Evolutionary conservation across 495 filamentous ascomycete genomes (phyloP).

Genomic region (Aspergillus wentii): DNA sequence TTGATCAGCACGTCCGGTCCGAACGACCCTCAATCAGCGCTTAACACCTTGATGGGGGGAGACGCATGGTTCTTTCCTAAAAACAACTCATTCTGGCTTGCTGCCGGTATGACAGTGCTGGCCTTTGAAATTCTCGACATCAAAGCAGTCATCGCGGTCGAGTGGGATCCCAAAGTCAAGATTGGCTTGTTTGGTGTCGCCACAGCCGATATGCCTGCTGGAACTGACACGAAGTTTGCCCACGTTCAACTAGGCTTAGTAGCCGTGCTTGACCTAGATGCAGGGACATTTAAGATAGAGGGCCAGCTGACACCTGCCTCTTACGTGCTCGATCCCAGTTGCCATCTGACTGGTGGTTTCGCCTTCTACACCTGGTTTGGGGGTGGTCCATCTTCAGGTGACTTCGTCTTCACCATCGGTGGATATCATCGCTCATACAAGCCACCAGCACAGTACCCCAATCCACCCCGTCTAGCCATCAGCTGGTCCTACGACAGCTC

Average conservation of each 20-base stretch:
- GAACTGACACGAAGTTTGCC: conserved; percentile 13
- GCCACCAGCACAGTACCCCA: conserved; percentile 34
- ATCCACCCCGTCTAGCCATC: conserved; percentile 39
- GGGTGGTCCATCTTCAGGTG: conserved; percentile 20
- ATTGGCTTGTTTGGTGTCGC: conserved; percentile 37
- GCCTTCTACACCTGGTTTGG: conserved; percentile 45
- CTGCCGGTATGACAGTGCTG: conserved; percentile 31
- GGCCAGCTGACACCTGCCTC: conserved; percentile 38
- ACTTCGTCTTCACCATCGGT: conserved; percentile 50
- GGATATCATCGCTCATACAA: conserved; percentile 43
- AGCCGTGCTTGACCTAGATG: conserved; percentile 25
- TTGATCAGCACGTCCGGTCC: conserved; percentile 20
- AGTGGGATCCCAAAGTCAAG: conserved; percentile 19
- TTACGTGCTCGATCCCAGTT: conserved; percentile 34
- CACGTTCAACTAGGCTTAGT: conserved; percentile 40
- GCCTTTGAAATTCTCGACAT: conserved; percentile 39
- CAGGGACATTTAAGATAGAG: conserved; percentile 33
- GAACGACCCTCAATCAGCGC: conserved; percentile 1
- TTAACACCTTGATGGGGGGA: conserved; percentile 8
- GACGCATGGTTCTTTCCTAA: conserved; percentile 19
- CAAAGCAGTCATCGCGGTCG: conserved; percentile 31
- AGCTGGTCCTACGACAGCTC: conserved; percentile 22
- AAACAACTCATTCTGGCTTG: conserved; percentile 31
- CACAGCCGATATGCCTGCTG: conserved; percentile 26
- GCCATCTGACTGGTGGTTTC: conserved; percentile 46